Percentiles rank a stretch among this genome's conserved stretches.
phyloP scores from a whole-genome alignment of 441 rosid species.

The Jatropha multifida region DNA sequence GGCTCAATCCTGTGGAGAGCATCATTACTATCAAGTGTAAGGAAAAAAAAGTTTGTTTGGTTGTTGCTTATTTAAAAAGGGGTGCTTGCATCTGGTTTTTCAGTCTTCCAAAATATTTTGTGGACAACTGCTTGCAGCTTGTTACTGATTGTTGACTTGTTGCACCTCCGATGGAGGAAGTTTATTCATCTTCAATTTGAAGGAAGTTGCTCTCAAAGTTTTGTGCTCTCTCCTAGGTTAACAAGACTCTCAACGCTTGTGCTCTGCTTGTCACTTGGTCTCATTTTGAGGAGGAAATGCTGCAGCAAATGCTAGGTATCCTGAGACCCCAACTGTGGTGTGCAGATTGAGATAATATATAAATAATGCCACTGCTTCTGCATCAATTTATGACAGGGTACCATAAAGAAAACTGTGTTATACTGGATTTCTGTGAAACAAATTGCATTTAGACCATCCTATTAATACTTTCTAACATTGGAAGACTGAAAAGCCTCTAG shows the following conservation, averaged over 20 bases:
- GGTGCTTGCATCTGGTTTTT: not conserved
- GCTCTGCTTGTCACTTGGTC: not conserved
- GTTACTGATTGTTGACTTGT: no score
- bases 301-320: not conserved
- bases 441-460: not conserved
- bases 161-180: not conserved
- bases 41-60: not conserved
- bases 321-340: not conserved
- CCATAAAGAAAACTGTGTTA: not conserved
- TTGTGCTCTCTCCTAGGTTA: not conserved
- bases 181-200: not conserved
- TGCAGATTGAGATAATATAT: not conserved
- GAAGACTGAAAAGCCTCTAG: not conserved
- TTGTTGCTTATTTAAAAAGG: not conserved
- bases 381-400: not conserved
- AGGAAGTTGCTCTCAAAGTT: not conserved
- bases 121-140: not conserved
- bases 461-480: not conserved
- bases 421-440: not conserved
- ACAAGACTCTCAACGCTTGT: not conserved
- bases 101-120: not conserved
- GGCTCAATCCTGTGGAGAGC: not conserved
- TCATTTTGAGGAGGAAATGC: not conserved
- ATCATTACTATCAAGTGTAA: not conserved
- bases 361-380: not conserved